Base-by-base conservation (phyloP, 1,139 yeast genomes). In the Taphrina betulina region DNA sequence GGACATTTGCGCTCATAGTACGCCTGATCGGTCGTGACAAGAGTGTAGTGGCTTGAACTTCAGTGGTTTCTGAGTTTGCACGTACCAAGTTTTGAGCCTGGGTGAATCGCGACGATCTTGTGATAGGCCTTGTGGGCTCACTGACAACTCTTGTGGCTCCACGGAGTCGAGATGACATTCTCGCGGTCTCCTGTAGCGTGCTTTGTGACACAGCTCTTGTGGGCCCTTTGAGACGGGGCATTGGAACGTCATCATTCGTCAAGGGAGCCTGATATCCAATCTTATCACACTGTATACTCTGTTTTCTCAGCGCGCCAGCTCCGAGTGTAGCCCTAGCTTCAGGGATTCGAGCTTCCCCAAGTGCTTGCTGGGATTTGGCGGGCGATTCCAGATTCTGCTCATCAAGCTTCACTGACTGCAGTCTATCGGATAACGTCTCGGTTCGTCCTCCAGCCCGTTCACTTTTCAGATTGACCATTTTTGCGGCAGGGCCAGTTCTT, bases 401-500 rank as follows among this genome's bases (percentile, higher is more conserved):
- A 22, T 35, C 14, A 23, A 40, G 14, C 19, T 40, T 40, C 19
- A 40, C 54, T 2, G 54, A 41, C 12, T 40, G 43, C 19, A 50
- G 20, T 14, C 46, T 33, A 14, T 50, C 54, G 14, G 54, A 33
- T 14, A 50, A 28, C 7, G 35, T 50, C 17, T 33, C 46, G 19
- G n/a, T 31, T 29, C 43, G 44, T 5, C 53, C 53, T n/a, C 35
- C 29, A 5, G 46, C 14, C 14, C 46, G 34, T 17, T 33, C 46
- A 8, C 33, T 34, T 10, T 31, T 41, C 31, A 38, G 34, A 19
- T 50, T 22, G 41, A 50, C 46, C 46, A 50, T 50, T 22, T 40
- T 50, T 2, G 54, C 46, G 16, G 54, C 41, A 7, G 54, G 46
- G 10, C 54, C 54, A 3, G 54, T 50, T 12, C 31, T 23, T 31